Evolutionary conservation across 1,139 yeast species (phyloP), one percentile per base, ranked within the genome.

Genomic region (Taiozyma sp.): DNA sequence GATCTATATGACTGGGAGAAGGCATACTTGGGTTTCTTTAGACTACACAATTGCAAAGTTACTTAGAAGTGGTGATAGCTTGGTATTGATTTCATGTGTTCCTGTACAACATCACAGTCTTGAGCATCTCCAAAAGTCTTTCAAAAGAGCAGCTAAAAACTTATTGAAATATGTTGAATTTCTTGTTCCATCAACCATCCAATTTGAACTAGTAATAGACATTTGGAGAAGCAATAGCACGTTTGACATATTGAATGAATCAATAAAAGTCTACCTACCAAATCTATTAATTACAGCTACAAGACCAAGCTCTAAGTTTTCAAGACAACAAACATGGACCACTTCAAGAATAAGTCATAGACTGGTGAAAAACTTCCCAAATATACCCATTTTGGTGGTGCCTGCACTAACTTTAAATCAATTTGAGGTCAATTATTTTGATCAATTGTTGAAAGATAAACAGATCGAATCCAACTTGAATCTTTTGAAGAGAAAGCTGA

Each of bases 21-120:
- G 72, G 48, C 92, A 86, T 67, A 84, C 93, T 0, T 87, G 95
- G 93, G 89, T 84, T 4, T 84, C 90, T 0, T 68, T 87, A 46
- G 96, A 87, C 64, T 87, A 87, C 86, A 70, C 79, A 4, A 66
- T 86, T 52, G 71, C 70, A 44, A 69, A 71, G 44, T 69, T 83
- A 19, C 65, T 83, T 13, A 81, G 78, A 57, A 70, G 82, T 59
- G 87, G 89, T 8, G 95, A 87, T 63, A 76, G 82, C 9, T 68
- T 87, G 3, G 78, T 87, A 7, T 76, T 87, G 10, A 60, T 74
- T 14, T 67, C 88, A 59, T 65, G 80, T 70, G 54, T 70, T 22
- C 76, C 75, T 2, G 22, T 38, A 4, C 22, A 38, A 12, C 22
- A 38, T 16, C 40, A 38, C n/a, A 38, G 24, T 38, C 40, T 16